phyloP scores from a whole-genome alignment of 1,139 yeast species.

The Debaryomyces nepalensis region DNA sequence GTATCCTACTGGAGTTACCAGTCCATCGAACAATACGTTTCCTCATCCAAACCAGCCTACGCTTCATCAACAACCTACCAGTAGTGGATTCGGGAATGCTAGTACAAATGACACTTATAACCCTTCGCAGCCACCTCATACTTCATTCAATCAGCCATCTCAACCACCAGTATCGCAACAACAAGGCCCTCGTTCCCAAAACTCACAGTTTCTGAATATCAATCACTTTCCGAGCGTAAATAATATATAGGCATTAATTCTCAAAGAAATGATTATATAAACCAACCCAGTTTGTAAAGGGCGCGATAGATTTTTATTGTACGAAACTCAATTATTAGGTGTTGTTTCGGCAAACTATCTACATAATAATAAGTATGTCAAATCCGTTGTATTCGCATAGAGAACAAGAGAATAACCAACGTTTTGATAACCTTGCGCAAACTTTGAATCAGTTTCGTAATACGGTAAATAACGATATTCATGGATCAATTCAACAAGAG shows the following conservation, averaged over 20 bases:
- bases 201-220: constrained; percentile 31
- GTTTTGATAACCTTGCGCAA: constrained; percentile 50
- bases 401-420: constrained; percentile 50
- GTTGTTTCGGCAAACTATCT: no score
- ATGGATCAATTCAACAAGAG: constrained; percentile 48
- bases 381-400: constrained; percentile 47
- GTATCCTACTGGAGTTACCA: constrained; percentile 23
- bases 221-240: constrained; percentile 36
- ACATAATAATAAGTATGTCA: constrained; percentile 27
- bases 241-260: constrained; percentile 20
- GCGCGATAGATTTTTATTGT: constrained; percentile 1
- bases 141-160: constrained; percentile 11
- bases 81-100: constrained; percentile 44
- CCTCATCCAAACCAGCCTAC: constrained; percentile 5
- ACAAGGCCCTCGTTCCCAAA: constrained; percentile 1
- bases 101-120: constrained; percentile 4
- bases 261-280: neutral
- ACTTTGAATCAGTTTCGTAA: constrained; percentile 50
- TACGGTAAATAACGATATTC: constrained; percentile 50
- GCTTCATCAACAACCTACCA: constrained; percentile 38
- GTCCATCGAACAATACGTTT: neutral
- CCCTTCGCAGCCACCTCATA: constrained; percentile 7
- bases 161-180: constrained; percentile 3
- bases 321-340: neutral
- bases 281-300: neutral